Evolutionary conservation across 306 rosid genomes (phyloP).

Genomic region (Prosopis cineraria): DNA sequence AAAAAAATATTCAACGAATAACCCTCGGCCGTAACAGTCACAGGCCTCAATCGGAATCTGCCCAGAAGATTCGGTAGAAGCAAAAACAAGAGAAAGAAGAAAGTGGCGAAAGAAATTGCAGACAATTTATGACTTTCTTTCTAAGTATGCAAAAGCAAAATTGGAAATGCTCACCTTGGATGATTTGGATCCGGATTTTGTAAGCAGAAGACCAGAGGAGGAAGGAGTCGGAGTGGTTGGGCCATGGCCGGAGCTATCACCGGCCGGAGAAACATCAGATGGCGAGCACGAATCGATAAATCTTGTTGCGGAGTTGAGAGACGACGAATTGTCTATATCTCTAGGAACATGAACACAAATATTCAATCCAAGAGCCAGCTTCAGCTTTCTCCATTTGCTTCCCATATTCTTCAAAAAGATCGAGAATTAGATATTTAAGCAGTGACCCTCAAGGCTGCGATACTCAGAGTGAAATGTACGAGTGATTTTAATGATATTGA

Average conservation of each 20-base stretch:
- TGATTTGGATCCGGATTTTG: constrained; percentile 66
- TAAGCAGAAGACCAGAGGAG: constrained; percentile 60
- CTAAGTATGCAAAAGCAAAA: not conserved
- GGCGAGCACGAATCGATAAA: constrained; percentile 45
- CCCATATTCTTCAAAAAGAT: constrained; percentile 48
- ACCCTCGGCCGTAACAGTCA: constrained; percentile 21
- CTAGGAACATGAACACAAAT: constrained; percentile 68
- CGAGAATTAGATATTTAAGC: constrained; percentile 35
- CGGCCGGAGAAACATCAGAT: constrained; percentile 40
- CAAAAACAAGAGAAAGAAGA: constrained; percentile 7
- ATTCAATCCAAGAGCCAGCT: constrained; percentile 71
- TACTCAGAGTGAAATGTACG: constrained; percentile 24
- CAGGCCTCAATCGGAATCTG: constrained; percentile 43
- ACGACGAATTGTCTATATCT: constrained; percentile 49
- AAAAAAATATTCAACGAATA: constrained; percentile 6
- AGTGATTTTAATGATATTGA: constrained; percentile 30
- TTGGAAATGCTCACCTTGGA: constrained; percentile 61
- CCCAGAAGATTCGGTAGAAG: constrained; percentile 44
- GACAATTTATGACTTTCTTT: constrained; percentile 6
- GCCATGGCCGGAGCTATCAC: constrained; percentile 40
- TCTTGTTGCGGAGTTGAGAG: constrained; percentile 38
- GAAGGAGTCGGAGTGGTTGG: constrained; percentile 67
- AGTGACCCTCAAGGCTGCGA: constrained; percentile 29
- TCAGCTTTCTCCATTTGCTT: constrained; percentile 89
- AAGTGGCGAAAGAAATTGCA: not conserved